Percentiles rank a stretch among this genome's conserved stretches.
Conservation (phyloP, 257 asterid genomes). For the Solanum peruvianum region DNA sequence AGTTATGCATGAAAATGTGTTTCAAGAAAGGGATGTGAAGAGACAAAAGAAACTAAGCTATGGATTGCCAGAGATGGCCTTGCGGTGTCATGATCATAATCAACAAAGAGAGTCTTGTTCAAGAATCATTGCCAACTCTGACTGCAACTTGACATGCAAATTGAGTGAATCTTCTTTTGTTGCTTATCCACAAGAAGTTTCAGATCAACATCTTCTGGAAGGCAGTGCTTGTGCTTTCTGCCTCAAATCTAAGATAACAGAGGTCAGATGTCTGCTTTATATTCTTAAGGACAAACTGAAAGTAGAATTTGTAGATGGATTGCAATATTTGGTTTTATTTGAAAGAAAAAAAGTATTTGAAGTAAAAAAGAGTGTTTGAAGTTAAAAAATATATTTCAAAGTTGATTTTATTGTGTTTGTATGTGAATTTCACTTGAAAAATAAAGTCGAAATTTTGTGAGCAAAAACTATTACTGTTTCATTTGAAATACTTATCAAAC, state of each 20-base stretch:
- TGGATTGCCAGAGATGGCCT: constrained; percentile 20
- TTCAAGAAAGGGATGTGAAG: constrained; percentile 44
- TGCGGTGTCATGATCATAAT: constrained; percentile 6
- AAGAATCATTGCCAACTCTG: not conserved
- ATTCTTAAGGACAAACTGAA: not conserved
- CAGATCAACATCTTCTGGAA: constrained; percentile 10
- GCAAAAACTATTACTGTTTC: not conserved
- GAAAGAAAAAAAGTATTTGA: not conserved
- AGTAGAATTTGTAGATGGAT: not conserved
- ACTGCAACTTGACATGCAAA: constrained; percentile 15
- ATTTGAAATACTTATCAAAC: not conserved
- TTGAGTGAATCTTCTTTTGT: constrained; percentile 12
- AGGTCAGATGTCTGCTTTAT: constrained; percentile 28
- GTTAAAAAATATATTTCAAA: not conserved
- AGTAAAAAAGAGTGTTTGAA: not conserved
- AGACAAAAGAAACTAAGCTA: constrained; percentile 58
- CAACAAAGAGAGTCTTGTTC: constrained; percentile 5
- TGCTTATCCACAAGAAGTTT: not conserved
- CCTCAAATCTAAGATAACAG: constrained; percentile 54
- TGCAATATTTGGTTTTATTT: not conserved
- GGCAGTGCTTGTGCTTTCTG: constrained; percentile 62
- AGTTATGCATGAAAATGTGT: not conserved
- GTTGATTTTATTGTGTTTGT: not conserved
- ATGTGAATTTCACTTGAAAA: not conserved
- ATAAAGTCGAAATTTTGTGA: not conserved